These are phyloP conservation scores for Geotrichum aggregatum DNA, from an alignment of 1,139 yeast species.

Conservation along the genomic window DNA sequence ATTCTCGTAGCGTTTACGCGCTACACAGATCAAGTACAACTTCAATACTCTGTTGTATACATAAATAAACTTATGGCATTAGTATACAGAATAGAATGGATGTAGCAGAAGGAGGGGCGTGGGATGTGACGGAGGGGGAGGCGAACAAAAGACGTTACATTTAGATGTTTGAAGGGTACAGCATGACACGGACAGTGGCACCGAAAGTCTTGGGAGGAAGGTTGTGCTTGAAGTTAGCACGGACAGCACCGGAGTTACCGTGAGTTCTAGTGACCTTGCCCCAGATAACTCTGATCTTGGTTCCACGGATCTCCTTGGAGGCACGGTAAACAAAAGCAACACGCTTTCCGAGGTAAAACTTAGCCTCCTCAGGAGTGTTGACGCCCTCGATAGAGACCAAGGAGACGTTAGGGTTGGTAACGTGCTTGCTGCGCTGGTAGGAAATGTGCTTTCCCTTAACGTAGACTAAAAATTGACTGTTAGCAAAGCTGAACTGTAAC, in stretches of 20 bases:
- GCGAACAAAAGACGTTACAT: conserved; percentile 19
- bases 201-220: conserved; percentile 99
- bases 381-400: conserved; percentile 97
- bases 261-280: conserved; percentile 91
- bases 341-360: conserved; percentile 99
- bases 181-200: conserved; percentile 99
- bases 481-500: neutral
- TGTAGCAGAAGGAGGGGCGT: neutral
- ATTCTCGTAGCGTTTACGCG: neutral
- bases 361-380: conserved; percentile 83
- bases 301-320: conserved; percentile 94
- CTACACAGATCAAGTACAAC: neutral
- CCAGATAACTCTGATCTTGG: conserved; percentile 99
- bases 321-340: conserved; percentile 99
- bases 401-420: conserved; percentile 97
- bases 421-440: conserved; percentile 99
- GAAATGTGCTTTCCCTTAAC: conserved; percentile 99
- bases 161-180: conserved; percentile 99
- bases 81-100: conserved; percentile 13
- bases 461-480: conserved; percentile 59
- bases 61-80: conserved; percentile 5
- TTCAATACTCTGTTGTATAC: conserved; percentile 3
- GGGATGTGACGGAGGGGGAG: neutral
- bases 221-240: conserved; percentile 99
- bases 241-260: conserved; percentile 97